Percentiles rank a stretch among this genome's conserved stretches.
Evolutionary conservation across 768 basidiomycete species (phyloP).

Genomic region (Naganishia onofrii): DNA sequence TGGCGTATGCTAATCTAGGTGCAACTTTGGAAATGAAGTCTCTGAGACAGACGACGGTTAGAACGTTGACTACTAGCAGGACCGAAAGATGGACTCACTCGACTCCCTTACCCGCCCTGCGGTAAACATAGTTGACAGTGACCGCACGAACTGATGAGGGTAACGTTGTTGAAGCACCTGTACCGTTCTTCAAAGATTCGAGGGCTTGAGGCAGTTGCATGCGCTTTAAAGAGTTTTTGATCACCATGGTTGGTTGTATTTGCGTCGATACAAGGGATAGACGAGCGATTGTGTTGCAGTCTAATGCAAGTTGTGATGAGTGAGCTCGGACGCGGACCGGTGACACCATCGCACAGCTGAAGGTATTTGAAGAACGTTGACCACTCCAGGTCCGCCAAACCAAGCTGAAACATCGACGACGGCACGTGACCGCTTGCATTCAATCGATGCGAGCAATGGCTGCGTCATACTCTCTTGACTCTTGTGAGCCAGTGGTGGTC

Average conservation of each 20-base stretch:
- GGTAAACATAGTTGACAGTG: slow-evolving; percentile 11
- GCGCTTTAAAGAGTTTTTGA: slow-evolving; percentile 25
- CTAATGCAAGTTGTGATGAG: not conserved
- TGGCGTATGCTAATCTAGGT: slow-evolving; percentile 29
- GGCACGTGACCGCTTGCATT: not conserved
- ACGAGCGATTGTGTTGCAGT: no score
- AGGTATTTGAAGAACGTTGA: not conserved
- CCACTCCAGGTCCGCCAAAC: no score
- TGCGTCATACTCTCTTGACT: slow-evolving; percentile 26
- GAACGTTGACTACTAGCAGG: not conserved
- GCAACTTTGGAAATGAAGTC: slow-evolving; percentile 25
- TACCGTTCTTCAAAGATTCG: slow-evolving; percentile 20
- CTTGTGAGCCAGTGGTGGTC: no score
- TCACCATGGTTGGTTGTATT: not conserved
- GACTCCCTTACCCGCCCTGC: not conserved
- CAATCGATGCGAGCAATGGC: not conserved
- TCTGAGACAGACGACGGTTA: not conserved
- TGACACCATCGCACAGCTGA: not conserved
- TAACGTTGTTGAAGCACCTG: slow-evolving; percentile 15
- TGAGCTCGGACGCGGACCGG: not conserved
- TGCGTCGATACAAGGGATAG: not conserved
- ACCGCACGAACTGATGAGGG: slow-evolving; percentile 11
- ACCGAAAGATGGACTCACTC: slow-evolving; percentile 7
- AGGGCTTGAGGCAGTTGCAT: slow-evolving; percentile 19
- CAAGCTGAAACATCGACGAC: not conserved